A percentile compares a stretch with the other conserved stretches of the same genome.
These are phyloP conservation scores for Psidium guajava DNA, from an alignment of 345 rosid species.

Conservation along the genomic window DNA sequence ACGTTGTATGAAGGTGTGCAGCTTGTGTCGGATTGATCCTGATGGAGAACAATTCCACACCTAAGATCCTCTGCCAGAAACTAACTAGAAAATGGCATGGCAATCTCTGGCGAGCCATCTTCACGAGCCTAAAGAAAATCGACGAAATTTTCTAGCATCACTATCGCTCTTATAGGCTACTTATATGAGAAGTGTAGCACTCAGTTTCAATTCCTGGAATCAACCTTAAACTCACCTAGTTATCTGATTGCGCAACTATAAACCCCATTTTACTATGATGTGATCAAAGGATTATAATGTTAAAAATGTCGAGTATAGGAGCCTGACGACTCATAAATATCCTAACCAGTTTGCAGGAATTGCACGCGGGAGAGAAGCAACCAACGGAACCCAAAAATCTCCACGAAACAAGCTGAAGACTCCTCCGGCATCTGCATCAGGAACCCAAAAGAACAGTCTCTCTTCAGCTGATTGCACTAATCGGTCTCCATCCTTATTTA, in stretches of 20 bases:
- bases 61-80: background rate
- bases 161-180: background rate
- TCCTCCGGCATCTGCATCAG: conserved; percentile 13
- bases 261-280: background rate
- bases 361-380: background rate
- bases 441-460: conserved; percentile 9
- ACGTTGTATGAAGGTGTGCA: background rate
- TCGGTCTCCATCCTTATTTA: background rate
- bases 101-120: background rate
- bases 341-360: conserved; percentile 2
- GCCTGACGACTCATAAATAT: background rate
- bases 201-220: background rate
- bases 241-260: background rate
- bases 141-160: background rate
- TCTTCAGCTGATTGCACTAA: background rate
- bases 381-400: background rate
- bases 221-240: background rate
- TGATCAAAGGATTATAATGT: background rate
- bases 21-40: background rate
- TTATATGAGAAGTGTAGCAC: background rate
- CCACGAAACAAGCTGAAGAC: background rate
- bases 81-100: background rate
- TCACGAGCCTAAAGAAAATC: background rate
- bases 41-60: background rate
- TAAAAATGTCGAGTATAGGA: background rate